phyloP scores from a whole-genome alignment of 192 early-diverging fungal species.

The Lobulomyces angularis region DNA sequence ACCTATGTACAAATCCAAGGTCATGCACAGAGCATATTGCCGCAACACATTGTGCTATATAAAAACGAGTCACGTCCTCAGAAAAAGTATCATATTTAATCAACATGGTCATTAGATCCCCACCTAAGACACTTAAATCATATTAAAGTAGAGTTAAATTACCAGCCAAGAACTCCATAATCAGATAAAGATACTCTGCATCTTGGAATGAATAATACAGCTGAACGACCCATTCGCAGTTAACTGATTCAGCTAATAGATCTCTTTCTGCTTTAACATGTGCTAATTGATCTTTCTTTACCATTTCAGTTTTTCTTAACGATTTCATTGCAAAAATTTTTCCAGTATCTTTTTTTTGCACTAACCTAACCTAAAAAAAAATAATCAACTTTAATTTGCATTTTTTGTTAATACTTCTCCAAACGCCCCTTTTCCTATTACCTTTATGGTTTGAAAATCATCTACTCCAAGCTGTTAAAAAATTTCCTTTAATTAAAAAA shows the following conservation, averaged over 20 bases:
- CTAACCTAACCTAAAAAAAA: constrained; percentile 66
- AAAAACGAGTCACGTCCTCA: constrained; percentile 95
- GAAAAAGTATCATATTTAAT: constrained; percentile 95
- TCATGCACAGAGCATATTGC: constrained; percentile 89
- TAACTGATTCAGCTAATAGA: constrained; percentile 79
- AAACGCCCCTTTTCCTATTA: constrained; percentile 98
- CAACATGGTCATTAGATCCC: constrained; percentile 98
- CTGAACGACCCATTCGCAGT: constrained; percentile 94
- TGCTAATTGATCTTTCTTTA: constrained; percentile 96
- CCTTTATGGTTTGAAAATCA: constrained; percentile 92
- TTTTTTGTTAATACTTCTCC: constrained; percentile 56
- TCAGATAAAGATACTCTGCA: constrained; percentile 79
- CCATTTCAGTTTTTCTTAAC: constrained; percentile 90
- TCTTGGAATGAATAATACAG: constrained; percentile 99
- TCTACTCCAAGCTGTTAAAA: constrained; percentile 65
- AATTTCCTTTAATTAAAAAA: too few species aligned
- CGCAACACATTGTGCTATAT: constrained; percentile 91
- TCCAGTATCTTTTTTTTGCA: constrained; percentile 90
- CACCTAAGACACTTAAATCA: too few species aligned
- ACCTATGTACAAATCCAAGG: constrained; percentile 89
- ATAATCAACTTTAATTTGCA: neutral
- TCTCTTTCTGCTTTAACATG: constrained; percentile 98
- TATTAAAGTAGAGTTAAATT: too few species aligned
- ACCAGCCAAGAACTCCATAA: constrained; percentile 99
- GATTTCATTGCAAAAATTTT: constrained; percentile 99